Evolutionary conservation across 2,329 filamentous ascomycete species (phyloP), one percentile per base, ranked within the genome.

Genomic region (Alternaria incomplexa): DNA sequence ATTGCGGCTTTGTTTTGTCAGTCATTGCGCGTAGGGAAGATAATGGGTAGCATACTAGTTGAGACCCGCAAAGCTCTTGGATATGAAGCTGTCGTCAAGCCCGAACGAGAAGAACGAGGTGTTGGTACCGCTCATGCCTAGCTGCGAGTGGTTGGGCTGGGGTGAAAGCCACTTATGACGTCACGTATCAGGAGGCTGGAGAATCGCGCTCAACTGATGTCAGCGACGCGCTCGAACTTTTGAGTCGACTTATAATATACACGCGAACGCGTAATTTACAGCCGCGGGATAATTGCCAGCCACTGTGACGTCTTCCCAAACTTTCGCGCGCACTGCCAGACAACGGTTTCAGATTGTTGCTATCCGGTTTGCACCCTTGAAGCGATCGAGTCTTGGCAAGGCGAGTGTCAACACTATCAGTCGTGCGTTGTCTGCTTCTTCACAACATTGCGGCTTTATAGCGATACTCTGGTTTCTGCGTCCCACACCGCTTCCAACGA

Each of bases 61-160:
- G 7, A 79, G 44, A 5, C 77, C 77, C 22, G 72, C 69, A 53
- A 69, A 73, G 30, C 71, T 76, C 43, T 73, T 77, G 2, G 73
- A 76, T 1, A 80, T 70, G 53, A 75, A 79, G 54, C 75, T 73
- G 45, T 78, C 76, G 12, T 75, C 65, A 6, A 67, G 67, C 5
- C 76, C 77, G 62, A 80, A 79, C 5, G 76, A 75, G 61, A 80
- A 77, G 66, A 79, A 79, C 2, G 70, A 75, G 6, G 67, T 67
- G 47, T 56, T 68, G 17, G 62, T 66, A 56, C 58, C 61, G 30
- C 66, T 73, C 76, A 79, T 79, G 56, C 65, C 68, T 63, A 40
- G n/a, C 50, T 63, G 59, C 17, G 22, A 23, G 46, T 48, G 60
- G 77, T 77, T 77, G 74, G 74, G 60, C 77, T 77, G 77, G 74